Evolutionary conservation across 306 rosid species (phyloP).

Genomic region (Dalbergia cultrata): DNA sequence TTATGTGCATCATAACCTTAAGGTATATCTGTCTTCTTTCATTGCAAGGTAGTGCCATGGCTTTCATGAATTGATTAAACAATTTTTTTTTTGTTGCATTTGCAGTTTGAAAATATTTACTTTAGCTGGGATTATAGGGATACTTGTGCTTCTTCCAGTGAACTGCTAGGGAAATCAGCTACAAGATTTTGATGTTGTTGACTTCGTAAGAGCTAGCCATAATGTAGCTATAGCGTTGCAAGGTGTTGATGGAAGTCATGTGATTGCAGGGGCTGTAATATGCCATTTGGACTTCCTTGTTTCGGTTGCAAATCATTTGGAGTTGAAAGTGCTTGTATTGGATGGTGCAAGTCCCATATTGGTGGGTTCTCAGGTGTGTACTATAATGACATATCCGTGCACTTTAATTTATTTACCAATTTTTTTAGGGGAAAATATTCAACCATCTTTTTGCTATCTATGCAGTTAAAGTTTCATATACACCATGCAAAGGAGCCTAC

Average conservation of each 20-base stretch:
- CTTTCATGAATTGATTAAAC: neutral
- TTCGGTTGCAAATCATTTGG: slow-evolving; percentile 77
- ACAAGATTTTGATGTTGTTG: slow-evolving; percentile 39
- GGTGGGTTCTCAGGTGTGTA: slow-evolving; percentile 85
- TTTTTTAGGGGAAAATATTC: slow-evolving; percentile 2
- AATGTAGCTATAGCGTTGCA: slow-evolving; percentile 80
- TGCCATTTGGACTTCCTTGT: slow-evolving; percentile 97
- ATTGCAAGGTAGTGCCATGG: neutral
- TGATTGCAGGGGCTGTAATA: slow-evolving; percentile 86
- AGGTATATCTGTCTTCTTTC: slow-evolving; percentile 43
- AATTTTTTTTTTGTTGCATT: neutral
- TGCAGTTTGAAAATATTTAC: slow-evolving; percentile 82
- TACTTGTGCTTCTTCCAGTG: slow-evolving; percentile 86
- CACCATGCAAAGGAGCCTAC: slow-evolving; percentile 92
- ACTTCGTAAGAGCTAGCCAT: slow-evolving; percentile 82
- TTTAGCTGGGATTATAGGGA: slow-evolving; percentile 86
- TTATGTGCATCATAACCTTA: slow-evolving; percentile 70
- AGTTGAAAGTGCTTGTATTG: slow-evolving; percentile 84
- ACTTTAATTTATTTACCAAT: slow-evolving; percentile 16
- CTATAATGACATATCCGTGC: slow-evolving; percentile 21
- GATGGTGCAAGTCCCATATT: slow-evolving; percentile 82
- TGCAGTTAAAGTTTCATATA: slow-evolving; percentile 89
- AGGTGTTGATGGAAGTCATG: slow-evolving; percentile 75
- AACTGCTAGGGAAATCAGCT: slow-evolving; percentile 81
- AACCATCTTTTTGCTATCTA: slow-evolving; percentile 25